Base-by-base conservation (phyloP, 2,329 filamentous ascomycete genomes). In the Penicillium sclerotigenum region DNA sequence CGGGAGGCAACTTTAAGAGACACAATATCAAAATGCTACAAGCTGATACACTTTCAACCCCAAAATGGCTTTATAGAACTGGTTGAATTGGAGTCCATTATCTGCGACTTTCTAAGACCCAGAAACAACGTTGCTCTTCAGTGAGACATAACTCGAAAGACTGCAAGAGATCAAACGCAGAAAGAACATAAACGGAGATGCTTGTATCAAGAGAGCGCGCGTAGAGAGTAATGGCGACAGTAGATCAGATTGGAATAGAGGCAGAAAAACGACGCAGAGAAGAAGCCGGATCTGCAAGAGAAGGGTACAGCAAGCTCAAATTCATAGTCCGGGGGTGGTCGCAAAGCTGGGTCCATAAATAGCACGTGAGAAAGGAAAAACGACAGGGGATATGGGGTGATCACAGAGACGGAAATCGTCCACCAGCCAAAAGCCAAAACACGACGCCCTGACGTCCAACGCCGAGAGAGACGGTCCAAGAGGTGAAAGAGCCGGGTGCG, bases 401-500 rank as follows among this genome's bases (percentile, higher is more conserved):
- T 26, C 24, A 29, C 14, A 24, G 16, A 37, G 53, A 58, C 50
- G 46, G 24, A 52, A 57, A 69, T 61, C 62, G 65, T 66, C 67
- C 68, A n/a, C 34, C 34, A 37, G 34, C 34, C n/a, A 37, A 37
- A 36, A 65, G 68, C 68, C 69, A 72, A 70, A 71, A 61, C 69
- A 67, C 64, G 68, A 71, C 68, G 69, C 69, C 71, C 66, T 68
- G 69, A 71, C 69, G 65, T 70, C 71, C 70, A 73, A 73, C 71
- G 69, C 71, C 70, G 62, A 67, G 63, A 65, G 58, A 68, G 67
- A 72, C 68, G 68, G 69, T 66, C 67, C 64, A 63, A 65, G 59
- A 59, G 61, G 64, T 62, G 57, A 63, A 68, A 65, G 61, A 59
- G 59, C 59, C 56, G 56, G 59, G 57, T 61, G 58, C 61, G 58